Evolutionary conservation across 129 eudicot species (phyloP).

Genomic region (Apium graveolens): DNA sequence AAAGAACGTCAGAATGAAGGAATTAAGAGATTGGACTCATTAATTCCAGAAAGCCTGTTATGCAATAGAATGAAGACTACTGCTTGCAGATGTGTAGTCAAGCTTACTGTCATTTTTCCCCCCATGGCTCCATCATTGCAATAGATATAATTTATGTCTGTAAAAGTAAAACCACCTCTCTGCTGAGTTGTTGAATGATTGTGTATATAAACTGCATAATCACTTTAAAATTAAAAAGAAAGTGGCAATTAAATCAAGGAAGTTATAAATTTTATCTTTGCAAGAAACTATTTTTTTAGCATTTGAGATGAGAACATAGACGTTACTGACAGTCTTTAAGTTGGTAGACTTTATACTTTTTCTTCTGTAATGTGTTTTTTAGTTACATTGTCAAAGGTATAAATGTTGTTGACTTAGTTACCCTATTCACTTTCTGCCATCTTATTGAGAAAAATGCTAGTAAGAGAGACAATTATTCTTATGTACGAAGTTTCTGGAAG

Average conservation of each 20-base stretch:
- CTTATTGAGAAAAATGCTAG: not conserved
- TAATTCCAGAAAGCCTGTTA: not conserved
- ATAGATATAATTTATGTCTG: not conserved
- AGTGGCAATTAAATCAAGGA: not conserved
- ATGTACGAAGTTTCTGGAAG: not conserved
- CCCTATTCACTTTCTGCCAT: not conserved
- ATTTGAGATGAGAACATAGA: not conserved
- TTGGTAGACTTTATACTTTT: not conserved
- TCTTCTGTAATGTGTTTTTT: not conserved
- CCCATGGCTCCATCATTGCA: not conserved
- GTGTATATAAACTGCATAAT: not conserved
- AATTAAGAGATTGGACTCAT: not conserved
- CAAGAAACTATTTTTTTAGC: not conserved
- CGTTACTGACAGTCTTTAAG: not conserved
- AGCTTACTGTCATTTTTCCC: not conserved
- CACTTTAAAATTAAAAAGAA: not conserved
- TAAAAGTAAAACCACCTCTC: not conserved
- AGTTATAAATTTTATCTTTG: not conserved
- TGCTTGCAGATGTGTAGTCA: not conserved
- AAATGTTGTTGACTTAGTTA: not conserved
- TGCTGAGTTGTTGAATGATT: not conserved
- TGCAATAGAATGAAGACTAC: not conserved
- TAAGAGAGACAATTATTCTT: not conserved
- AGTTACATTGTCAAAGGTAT: not conserved
- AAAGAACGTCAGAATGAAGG: not conserved